A percentile compares a stretch with the other conserved stretches of the same genome.
These are phyloP conservation scores for Eimeria acervulina DNA, from an alignment of 169 alveolate species.

Conservation along the genomic window DNA sequence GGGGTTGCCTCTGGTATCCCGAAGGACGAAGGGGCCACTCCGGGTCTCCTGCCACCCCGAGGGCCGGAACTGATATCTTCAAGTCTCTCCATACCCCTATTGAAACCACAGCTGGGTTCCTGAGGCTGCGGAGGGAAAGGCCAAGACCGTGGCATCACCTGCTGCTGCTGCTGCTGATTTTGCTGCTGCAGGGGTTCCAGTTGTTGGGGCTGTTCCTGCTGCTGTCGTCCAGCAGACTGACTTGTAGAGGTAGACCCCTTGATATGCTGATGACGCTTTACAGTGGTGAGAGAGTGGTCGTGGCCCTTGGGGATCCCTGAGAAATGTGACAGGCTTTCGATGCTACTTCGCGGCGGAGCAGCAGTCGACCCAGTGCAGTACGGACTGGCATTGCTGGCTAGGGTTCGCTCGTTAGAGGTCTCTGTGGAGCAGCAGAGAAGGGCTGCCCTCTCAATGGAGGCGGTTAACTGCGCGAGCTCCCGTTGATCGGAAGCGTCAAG, in stretches of 20 bases:
- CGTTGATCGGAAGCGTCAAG: conserved; percentile 72
- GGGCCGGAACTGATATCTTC: not conserved
- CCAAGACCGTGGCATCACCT: conserved; percentile 43
- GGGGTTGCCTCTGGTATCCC: not conserved
- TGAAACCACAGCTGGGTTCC: not conserved
- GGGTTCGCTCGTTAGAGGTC: not conserved
- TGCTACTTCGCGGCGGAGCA: not conserved
- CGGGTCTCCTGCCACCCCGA: not conserved
- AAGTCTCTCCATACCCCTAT: not conserved
- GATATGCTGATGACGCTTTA: not conserved
- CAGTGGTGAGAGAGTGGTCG: not conserved
- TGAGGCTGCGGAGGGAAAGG: conserved; percentile 19
- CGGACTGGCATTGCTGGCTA: not conserved
- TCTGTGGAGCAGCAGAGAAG: conserved; percentile 14
- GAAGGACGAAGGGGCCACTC: conserved; percentile 17
- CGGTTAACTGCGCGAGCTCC: conserved; percentile 45
- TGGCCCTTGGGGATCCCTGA: not conserved
- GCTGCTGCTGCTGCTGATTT: conserved; percentile 27
- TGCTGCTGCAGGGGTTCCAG: not conserved
- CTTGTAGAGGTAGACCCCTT: not conserved
- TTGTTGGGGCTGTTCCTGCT: conserved; percentile 35
- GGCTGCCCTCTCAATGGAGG: conserved; percentile 28
- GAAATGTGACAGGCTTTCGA: not conserved
- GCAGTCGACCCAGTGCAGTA: not conserved
- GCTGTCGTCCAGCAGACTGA: not conserved